These are phyloP conservation scores for Dimargaris verticillata DNA, from an alignment of 192 early-diverging fungal genomes.

Conservation along the genomic window DNA sequence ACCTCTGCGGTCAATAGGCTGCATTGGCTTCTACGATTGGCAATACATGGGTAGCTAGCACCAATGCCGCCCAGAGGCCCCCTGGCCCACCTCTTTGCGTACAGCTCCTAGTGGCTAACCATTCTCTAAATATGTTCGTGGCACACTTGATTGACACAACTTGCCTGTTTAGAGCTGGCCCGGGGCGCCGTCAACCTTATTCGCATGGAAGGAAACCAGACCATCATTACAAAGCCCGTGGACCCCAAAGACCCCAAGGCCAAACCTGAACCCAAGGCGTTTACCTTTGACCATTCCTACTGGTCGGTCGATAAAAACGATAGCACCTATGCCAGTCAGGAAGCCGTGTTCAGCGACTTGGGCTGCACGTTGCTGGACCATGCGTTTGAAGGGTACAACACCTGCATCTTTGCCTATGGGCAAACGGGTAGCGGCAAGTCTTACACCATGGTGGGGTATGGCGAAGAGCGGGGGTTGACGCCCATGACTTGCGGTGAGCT, in stretches of 20 bases:
- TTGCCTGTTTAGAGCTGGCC: conserved; percentile 26
- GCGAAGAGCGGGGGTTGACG: conserved; percentile 68
- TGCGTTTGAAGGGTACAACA: conserved; percentile 80
- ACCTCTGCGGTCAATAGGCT: no score
- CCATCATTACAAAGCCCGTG: conserved; percentile 34
- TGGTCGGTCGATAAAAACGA: conserved; percentile 58
- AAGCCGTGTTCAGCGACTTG: conserved; percentile 55
- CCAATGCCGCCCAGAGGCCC: conserved; percentile 1
- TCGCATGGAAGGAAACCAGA: conserved; percentile 57
- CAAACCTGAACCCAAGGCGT: conserved; percentile 31
- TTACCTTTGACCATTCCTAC: conserved; percentile 82
- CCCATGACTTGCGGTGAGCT: conserved; percentile 68
- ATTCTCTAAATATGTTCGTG: neutral
- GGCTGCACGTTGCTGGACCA: conserved; percentile 67
- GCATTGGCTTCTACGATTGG: no score
- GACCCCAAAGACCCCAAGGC: conserved; percentile 10
- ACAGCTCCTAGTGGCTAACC: neutral
- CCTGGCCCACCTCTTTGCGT: neutral
- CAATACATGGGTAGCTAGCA: no score
- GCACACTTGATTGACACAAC: neutral
- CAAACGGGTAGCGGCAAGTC: conserved; percentile 37
- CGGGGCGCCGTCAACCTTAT: conserved; percentile 48
- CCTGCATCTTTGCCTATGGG: conserved; percentile 78
- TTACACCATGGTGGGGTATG: conserved; percentile 60
- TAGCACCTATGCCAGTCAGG: conserved; percentile 50